Evolutionary conservation across 2,329 filamentous ascomycete species (phyloP), one percentile per base, ranked within the genome.

Genomic region (Aspergillus sojae): DNA sequence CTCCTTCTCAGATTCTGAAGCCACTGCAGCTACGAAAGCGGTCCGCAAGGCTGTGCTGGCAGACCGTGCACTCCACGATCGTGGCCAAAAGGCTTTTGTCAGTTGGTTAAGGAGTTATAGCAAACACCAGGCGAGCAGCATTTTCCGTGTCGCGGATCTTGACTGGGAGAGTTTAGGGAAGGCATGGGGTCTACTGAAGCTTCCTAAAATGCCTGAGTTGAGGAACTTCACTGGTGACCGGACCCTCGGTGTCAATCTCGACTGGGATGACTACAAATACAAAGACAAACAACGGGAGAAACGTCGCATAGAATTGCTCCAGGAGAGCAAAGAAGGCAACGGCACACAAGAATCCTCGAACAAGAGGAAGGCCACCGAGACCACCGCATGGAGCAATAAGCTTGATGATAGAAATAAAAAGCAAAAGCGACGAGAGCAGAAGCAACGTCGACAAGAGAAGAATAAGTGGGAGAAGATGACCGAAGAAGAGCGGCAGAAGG

Each of bases 171-270:
- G 93, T 59, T 83, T 95, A 0, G 94, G 89, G 0, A 84, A 88
- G 60, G 91, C 90, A 0, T 99, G 94, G 92, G 95, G 92, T 1
- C 83, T 99, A 0, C 83, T 97, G 2, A 89, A 89, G 57, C 84
- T 98, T 67, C 95, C 95, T 4, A 93, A 91, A 74, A 99, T 99
- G 95, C 94, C 95, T 0, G 95, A 99, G 77, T 81, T 92, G 59
- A 90, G 89, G 71, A 86, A 83, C 0, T 94, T 91, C 82, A 85
- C 88, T 14, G 90, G 90, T 5, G 90, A 92, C 74, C 84, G 85
- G 66, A 85, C 81, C 26, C 80, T 89, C 2, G 84, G 85, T 1
- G 80, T 93, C 12, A 67, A 64, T 1, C 57, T 80, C 4, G 87
- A 93, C 74, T 89, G 91, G 84, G 84, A 89, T 50, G 82, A 78